A percentile compares a stretch with the other conserved stretches of the same genome.
These are phyloP conservation scores for Cucurbita pepo DNA, from an alignment of 306 rosid genomes.

Conservation along the genomic window DNA sequence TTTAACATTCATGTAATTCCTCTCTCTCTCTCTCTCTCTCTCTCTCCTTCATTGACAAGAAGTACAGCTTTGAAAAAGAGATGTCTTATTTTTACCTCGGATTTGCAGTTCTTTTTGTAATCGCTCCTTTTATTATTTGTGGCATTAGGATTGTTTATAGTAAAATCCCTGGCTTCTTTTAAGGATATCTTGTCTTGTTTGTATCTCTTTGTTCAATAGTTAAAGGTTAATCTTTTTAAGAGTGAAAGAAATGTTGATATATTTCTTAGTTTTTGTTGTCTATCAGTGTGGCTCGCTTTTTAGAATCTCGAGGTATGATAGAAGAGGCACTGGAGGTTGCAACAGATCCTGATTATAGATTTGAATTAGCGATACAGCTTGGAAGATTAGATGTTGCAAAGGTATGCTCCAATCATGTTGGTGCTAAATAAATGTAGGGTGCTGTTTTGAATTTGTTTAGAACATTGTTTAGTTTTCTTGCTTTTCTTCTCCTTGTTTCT, in stretches of 20 bases:
- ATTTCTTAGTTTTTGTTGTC: neutral
- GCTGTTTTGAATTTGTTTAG: neutral
- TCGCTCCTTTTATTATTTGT: neutral
- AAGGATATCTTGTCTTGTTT: neutral
- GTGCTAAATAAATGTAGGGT: neutral
- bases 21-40: neutral
- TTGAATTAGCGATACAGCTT: slow-evolving; percentile 85
- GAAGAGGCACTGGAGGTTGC: slow-evolving; percentile 94
- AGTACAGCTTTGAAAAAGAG: neutral
- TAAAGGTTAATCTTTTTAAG: neutral
- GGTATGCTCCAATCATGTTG: slow-evolving; percentile 30
- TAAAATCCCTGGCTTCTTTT: neutral
- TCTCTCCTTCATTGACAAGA: neutral
- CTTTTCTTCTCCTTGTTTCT: neutral
- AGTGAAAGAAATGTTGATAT: neutral
- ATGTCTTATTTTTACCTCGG: neutral
- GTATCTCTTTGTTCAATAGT: neutral
- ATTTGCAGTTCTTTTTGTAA: neutral
- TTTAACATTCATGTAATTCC: neutral
- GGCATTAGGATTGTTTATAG: neutral
- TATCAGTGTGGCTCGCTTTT: slow-evolving; percentile 82
- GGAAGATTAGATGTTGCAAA: slow-evolving; percentile 88
- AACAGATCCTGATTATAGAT: slow-evolving; percentile 89
- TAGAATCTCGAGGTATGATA: slow-evolving; percentile 93
- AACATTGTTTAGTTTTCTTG: neutral